Evolutionary conservation across 345 rosid genomes (phyloP), one percentile per base, ranked within the genome.

Genomic region (Laguncularia racemosa): DNA sequence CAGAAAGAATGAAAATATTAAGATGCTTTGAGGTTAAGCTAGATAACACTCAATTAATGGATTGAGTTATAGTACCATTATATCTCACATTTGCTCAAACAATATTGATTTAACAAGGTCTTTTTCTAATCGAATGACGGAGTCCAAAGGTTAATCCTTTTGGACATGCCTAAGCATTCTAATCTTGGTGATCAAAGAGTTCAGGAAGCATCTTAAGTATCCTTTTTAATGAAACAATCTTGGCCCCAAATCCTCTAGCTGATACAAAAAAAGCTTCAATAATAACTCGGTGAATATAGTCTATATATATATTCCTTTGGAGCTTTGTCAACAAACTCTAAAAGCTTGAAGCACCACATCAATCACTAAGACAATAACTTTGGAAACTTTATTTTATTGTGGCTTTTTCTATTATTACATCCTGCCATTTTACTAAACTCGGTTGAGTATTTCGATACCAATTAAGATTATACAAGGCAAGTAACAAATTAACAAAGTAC

Each of bases 51-150:
- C n/a, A n/a, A n/a, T n/a, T n/a, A n/a, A n/a, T n/a, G n/a, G 53
- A 47, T 21, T 18, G n/a, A 64, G 64, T 60, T 45, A 54, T 18
- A 61, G 46, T 95, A 95, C 99, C 99, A 95, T 95, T 19, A 97
- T 88, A 61, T 95, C 99, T 68, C 99, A 81, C 97, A 95, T 95
- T 78, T 95, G 90, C 82, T 95, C 97, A 73, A 95, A 88, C 76
- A 90, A 75, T 61, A 95, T 88, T 57, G 96, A 88, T 65, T 95
- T 95, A 20, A 95, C 95, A 63, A 96, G 95, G 53, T 95, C 99
- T n/a, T 72, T 88, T 95, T 64, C 99, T 97, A 73, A 95, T 90
- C 99, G 97, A 95, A 33, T 96, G 97, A 67, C 99, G 90, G 62
- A 95, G 97, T 73, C 90, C 96, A 55, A 95, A 79, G 44, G 99